These are phyloP conservation scores for Monilinia fructicola DNA, from an alignment of 2,329 filamentous ascomycete genomes.

Conservation along the genomic window DNA sequence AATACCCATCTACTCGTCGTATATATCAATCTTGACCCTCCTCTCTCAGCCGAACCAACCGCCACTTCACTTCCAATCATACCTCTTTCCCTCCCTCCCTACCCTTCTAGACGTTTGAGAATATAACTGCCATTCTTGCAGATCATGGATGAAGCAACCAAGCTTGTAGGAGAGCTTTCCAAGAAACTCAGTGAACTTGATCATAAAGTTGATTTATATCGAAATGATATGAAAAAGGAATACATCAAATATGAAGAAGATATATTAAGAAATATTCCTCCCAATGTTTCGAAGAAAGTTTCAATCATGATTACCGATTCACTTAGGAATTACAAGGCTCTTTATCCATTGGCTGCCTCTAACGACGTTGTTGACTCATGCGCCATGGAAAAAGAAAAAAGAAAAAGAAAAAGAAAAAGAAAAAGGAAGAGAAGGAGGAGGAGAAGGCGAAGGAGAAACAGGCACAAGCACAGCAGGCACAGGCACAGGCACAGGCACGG, in stretches of 20 bases:
- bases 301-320: conserved; percentile 43
- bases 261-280: conserved; percentile 50
- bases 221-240: conserved; percentile 56
- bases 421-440: background rate
- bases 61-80: no score
- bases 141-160: conserved; percentile 50
- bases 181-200: conserved; percentile 52
- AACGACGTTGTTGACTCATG: conserved; percentile 32
- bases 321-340: conserved; percentile 29
- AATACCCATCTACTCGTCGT: no score
- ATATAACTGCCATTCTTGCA: background rate
- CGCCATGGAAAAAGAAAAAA: conserved; percentile 15
- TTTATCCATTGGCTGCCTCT: conserved; percentile 32
- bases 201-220: conserved; percentile 56
- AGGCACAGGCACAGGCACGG: no score
- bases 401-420: background rate
- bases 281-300: conserved; percentile 51
- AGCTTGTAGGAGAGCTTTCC: conserved; percentile 43
- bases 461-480: background rate
- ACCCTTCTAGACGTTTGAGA: background rate
- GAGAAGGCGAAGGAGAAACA: background rate
- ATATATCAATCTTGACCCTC: no score
- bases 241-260: conserved; percentile 56
- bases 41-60: no score
- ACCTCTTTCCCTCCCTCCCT: no score